Base-by-base conservation (phyloP, 106 monocot genomes). In the Ottelia alismoides region DNA sequence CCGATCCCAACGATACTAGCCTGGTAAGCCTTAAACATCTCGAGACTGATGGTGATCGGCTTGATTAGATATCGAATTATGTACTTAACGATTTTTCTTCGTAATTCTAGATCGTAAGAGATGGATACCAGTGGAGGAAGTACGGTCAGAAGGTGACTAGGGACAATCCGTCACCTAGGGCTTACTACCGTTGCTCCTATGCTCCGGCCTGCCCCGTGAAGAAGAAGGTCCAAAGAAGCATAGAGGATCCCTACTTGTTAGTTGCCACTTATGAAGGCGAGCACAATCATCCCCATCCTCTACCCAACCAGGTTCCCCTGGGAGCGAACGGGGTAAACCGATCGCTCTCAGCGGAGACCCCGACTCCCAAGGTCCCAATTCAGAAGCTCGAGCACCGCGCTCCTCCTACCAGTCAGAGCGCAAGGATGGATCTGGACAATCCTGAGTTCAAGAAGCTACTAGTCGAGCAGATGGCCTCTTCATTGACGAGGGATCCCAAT, bases 131-230 rank as follows among this genome's bases (percentile, higher is more conserved):
- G 12, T 84, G 84, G 83, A 74, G 79, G 56, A 80, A 84, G 48
- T 83, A 90, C 55, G 80, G 89, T 0, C 89, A 90, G 58, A 84
- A 85, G 46, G 76, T 81, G 25, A 90, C 83, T 2, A 79, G 83
- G 47, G 80, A 83, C 40, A 90, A 80, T 44, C 83, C 89, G 1
- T 90, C 63, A 26, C 89, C 89, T 11, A 71, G 89, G 62, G 89
- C 89, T 53, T 90, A 90, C 53, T 90, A 72, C 60, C 68, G 80
- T 56, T 91, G 91, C 67, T 84, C 91, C 9, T 78, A 66, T 62
- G 84, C 91, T 1, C 91, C 91, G 2, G 23, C 63, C 0, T 91
- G 91, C 60, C 91, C 81, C 0, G 91, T 81, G 4, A 91, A 85
- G 50, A 91, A 91, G 75, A 91, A 90, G 83, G 88, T 88, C 1